A percentile compares a stretch with the other conserved stretches of the same genome.
Conservation (phyloP, 768 basidiomycete genomes). For the Coprinopsis marcescibilis region DNA sequence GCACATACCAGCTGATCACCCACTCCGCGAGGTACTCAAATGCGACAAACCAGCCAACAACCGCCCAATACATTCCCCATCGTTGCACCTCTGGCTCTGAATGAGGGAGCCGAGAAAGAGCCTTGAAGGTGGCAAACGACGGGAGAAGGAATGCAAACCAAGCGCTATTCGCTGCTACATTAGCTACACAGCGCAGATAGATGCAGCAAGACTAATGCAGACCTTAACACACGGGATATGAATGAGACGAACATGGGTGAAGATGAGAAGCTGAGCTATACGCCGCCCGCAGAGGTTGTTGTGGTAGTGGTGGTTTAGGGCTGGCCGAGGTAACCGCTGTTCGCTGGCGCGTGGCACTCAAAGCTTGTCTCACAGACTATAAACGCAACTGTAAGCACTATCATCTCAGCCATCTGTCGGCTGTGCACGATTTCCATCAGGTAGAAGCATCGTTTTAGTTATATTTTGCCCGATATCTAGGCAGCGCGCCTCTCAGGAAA, state of each 20-base stretch:
- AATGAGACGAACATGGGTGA: slow-evolving; percentile 47
- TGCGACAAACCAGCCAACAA: slow-evolving; percentile 54
- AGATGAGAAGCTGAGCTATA: too few species aligned
- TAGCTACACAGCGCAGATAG: not conserved
- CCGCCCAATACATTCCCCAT: slow-evolving; percentile 60
- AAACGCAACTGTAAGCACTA: too few species aligned
- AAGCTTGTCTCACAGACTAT: too few species aligned
- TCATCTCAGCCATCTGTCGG: too few species aligned
- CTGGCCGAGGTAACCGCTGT: too few species aligned
- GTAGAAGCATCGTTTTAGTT: too few species aligned
- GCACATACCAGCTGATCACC: slow-evolving; percentile 57
- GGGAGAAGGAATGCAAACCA: slow-evolving; percentile 71
- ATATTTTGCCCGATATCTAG: too few species aligned
- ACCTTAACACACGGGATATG: slow-evolving; percentile 48
- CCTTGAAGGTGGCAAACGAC: slow-evolving; percentile 62
- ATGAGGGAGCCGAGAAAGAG: slow-evolving; percentile 46
- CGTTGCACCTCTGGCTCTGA: slow-evolving; percentile 49
- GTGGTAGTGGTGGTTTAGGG: too few species aligned
- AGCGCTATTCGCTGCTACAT: slow-evolving; percentile 34
- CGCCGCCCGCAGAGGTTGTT: too few species aligned
- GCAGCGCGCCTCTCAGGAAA: too few species aligned
- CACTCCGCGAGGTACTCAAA: slow-evolving; percentile 60
- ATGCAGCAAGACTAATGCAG: slow-evolving; percentile 4
- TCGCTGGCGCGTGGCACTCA: too few species aligned
- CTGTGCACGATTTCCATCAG: too few species aligned